These are phyloP conservation scores for Orbilia javanica DNA, from an alignment of 2,329 filamentous ascomycete genomes.

Conservation along the genomic window DNA sequence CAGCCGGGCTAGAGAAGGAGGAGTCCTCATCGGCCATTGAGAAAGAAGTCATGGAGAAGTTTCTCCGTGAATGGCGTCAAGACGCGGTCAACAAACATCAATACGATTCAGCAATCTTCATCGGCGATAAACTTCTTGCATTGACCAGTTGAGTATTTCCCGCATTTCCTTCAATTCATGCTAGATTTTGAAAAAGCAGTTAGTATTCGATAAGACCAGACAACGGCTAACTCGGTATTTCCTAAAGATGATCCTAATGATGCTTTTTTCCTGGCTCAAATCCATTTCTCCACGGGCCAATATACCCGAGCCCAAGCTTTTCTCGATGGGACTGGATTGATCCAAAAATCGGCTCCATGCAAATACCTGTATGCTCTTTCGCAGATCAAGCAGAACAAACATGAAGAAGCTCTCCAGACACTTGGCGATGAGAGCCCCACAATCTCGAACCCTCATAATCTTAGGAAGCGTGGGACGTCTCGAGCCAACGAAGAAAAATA, in stretches of 20 bases:
- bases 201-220: neutral
- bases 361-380: slow-evolving; percentile 94
- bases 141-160: slow-evolving; percentile 79
- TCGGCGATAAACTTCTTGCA: slow-evolving; percentile 95
- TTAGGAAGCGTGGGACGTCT: slow-evolving; percentile 71
- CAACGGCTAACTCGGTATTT: neutral
- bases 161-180: slow-evolving; percentile 52
- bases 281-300: slow-evolving; percentile 95
- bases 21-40: neutral
- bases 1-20: neutral
- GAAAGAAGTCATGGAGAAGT: slow-evolving; percentile 79
- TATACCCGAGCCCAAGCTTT: slow-evolving; percentile 91
- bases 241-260: slow-evolving; percentile 86
- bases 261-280: slow-evolving; percentile 97
- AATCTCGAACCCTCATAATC: slow-evolving; percentile 76
- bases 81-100: slow-evolving; percentile 96
- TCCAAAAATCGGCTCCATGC: slow-evolving; percentile 84
- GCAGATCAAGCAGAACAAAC: slow-evolving; percentile 89
- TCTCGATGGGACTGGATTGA: slow-evolving; percentile 84
- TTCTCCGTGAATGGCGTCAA: slow-evolving; percentile 92
- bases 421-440: slow-evolving; percentile 93
- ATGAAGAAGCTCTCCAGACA: slow-evolving; percentile 85
- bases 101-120: slow-evolving; percentile 95
- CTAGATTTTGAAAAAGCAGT: neutral
- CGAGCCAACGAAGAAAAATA: slow-evolving; percentile 77